phyloP scores from a whole-genome alignment of 139 green algal genomes.

The Asterochloris sp. region DNA sequence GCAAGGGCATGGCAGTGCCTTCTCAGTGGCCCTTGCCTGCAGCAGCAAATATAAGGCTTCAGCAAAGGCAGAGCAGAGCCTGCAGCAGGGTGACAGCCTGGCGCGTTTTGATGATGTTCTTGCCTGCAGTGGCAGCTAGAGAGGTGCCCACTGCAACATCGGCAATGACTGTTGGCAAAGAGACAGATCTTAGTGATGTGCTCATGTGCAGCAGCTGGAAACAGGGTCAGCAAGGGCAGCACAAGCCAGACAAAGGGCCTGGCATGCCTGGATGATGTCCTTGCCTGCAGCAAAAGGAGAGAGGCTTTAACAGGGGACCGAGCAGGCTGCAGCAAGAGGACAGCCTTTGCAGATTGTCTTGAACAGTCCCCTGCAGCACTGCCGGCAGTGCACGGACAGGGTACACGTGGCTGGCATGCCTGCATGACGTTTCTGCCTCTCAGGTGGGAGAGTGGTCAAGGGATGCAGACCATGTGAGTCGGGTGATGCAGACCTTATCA shows the following conservation, averaged over 20 bases:
- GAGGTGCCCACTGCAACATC: too few relatives aligned
- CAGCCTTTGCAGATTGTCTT: not conserved
- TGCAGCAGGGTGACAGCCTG: conserved; percentile 60
- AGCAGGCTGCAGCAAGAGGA: not conserved
- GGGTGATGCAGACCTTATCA: too few relatives aligned
- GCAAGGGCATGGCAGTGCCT: not conserved
- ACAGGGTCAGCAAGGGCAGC: too few relatives aligned
- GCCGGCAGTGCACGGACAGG: too few relatives aligned
- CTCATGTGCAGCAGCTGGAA: too few relatives aligned
- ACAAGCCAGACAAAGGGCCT: conserved; percentile 58
- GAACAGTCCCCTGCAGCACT: not conserved
- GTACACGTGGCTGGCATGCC: not conserved
- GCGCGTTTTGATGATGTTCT: conserved; percentile 97
- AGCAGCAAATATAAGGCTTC: too few relatives aligned
- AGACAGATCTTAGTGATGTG: too few relatives aligned
- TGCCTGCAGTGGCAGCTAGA: conserved; percentile 31
- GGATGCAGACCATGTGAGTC: not conserved
- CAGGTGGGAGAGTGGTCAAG: not conserved
- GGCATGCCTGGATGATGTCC: conserved; percentile 96
- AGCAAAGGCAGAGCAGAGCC: too few relatives aligned
- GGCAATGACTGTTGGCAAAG: too few relatives aligned
- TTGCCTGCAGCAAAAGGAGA: conserved; percentile 44
- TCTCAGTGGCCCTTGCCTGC: not conserved
- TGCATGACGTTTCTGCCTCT: too few relatives aligned
- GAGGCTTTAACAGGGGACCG: too few relatives aligned